A percentile compares a stretch with the other conserved stretches of the same genome.
Evolutionary conservation across 83 land plant species (phyloP).

Genomic region (Thuja plicata): DNA sequence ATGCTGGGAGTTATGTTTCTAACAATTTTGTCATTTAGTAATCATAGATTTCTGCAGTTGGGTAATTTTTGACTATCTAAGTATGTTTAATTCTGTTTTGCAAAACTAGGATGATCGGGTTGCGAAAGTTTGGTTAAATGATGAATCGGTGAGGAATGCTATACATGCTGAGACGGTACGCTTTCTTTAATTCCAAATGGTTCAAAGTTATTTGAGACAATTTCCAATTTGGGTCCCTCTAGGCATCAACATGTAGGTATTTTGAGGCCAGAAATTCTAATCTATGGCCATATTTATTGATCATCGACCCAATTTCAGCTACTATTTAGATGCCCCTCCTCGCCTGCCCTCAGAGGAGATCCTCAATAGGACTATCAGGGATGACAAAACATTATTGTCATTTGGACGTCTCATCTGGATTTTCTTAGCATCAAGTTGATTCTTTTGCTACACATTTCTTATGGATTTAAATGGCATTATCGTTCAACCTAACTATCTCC

Average conservation of each 20-base stretch:
- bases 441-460: no score
- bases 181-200: neutral
- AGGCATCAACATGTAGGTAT: neutral
- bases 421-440: neutral
- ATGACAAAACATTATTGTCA: neutral
- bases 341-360: neutral
- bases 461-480: neutral
- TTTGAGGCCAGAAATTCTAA: neutral
- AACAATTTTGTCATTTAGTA: neutral
- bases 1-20: neutral
- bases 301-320: neutral
- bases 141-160: constrained; percentile 74
- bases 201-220: neutral
- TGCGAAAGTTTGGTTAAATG: constrained; percentile 74
- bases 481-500: neutral
- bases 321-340: neutral
- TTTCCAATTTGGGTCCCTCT: neutral
- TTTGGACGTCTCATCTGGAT: neutral
- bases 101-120: constrained; percentile 60
- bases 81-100: neutral
- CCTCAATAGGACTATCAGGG: no score
- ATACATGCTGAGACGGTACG: constrained; percentile 80
- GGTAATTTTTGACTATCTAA: neutral
- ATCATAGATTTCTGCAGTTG: neutral
- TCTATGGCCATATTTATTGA: neutral